Conservation (phyloP, 192 early-diverging fungal species). For the Rhizoclosmatium sp. region DNA sequence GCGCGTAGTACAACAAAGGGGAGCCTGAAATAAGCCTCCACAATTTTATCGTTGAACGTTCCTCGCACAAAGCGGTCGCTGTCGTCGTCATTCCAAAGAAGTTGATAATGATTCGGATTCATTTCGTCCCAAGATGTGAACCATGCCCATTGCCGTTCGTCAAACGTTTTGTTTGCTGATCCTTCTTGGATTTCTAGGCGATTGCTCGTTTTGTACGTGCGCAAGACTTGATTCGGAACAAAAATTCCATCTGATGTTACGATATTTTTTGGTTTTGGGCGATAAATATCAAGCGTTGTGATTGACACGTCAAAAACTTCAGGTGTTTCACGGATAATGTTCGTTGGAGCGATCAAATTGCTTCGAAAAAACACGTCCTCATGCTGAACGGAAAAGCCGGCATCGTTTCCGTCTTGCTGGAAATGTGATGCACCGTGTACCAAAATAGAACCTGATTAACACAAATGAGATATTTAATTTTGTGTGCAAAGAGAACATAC, state of each 20-base stretch:
- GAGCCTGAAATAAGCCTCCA: constrained; percentile 7
- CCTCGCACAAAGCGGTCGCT: constrained; percentile 3
- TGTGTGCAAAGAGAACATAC: no score
- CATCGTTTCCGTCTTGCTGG: no score
- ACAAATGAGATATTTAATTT: no score
- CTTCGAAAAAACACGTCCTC: no score
- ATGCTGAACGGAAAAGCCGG: no score
- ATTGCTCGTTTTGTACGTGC: constrained; percentile 21
- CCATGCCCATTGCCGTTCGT: not conserved
- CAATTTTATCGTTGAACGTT: not conserved
- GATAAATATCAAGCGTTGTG: not conserved
- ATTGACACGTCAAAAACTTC: not conserved
- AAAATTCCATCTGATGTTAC: no score
- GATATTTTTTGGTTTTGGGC: no score
- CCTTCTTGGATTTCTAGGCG: constrained; percentile 35
- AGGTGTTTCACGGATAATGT: no score
- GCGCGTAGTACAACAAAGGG: constrained; percentile 8
- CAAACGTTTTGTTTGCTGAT: not conserved
- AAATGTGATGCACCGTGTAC: no score
- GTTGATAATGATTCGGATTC: constrained; percentile 6
- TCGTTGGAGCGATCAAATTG: no score
- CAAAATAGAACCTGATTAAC: no score
- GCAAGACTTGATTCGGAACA: not conserved
- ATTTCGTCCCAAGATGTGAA: not conserved
- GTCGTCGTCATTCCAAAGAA: not conserved